A percentile compares a stretch with the other conserved stretches of the same genome.
Conservation (phyloP, 2,329 filamentous ascomycete species). For the Colletotrichum viniferum region DNA sequence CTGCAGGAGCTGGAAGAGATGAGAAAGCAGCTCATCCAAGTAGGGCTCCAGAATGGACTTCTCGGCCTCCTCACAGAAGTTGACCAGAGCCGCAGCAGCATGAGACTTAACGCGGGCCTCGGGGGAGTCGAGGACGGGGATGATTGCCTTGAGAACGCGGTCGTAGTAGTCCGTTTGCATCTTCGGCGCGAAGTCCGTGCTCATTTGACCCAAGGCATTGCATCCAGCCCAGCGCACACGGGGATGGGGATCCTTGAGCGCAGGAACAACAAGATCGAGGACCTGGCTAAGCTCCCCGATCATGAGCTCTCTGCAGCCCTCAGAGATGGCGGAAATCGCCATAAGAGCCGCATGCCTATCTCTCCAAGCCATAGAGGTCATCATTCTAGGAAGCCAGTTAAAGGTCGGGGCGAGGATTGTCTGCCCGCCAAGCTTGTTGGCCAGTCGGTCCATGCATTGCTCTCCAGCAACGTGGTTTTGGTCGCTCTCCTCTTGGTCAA, state of each 20-base stretch:
- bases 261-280: slow-evolving; percentile 90
- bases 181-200: slow-evolving; percentile 95
- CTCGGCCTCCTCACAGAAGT: slow-evolving; percentile 98
- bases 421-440: slow-evolving; percentile 95
- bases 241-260: slow-evolving; percentile 86
- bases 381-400: slow-evolving; percentile 96
- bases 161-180: slow-evolving; percentile 98
- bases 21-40: slow-evolving; percentile 82
- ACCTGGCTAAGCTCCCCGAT: slow-evolving; percentile 93
- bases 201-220: slow-evolving; percentile 99
- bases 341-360: slow-evolving; percentile 96
- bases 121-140: slow-evolving; percentile 86
- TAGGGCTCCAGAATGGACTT: slow-evolving; percentile 92
- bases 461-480: slow-evolving; percentile 97
- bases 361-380: slow-evolving; percentile 92
- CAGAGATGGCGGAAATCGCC: slow-evolving; percentile 98
- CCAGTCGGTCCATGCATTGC: slow-evolving; percentile 96
- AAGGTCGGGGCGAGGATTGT: slow-evolving; percentile 94
- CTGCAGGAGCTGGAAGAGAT: slow-evolving; percentile 85
- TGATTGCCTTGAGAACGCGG: slow-evolving; percentile 85
- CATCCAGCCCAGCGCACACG: slow-evolving; percentile 97
- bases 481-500: slow-evolving; percentile 95
- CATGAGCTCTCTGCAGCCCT: slow-evolving; percentile 96
- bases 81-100: slow-evolving; percentile 95
- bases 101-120: slow-evolving; percentile 96